Base-by-base conservation (phyloP, 257 asterid species). In the Leptodermis oblonga region DNA sequence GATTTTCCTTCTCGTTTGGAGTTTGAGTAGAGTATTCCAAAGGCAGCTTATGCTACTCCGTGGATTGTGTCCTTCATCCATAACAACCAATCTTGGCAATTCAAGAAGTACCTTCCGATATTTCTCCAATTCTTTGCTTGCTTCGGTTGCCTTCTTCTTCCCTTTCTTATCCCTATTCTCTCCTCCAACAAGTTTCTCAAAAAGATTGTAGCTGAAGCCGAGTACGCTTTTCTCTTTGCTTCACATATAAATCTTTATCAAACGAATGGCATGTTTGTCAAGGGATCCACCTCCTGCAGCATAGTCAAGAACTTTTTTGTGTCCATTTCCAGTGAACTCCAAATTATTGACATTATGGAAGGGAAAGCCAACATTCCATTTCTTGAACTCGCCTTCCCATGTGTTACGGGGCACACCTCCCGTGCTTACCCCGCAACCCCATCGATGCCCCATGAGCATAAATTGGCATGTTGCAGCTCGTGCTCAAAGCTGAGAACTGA, bases 31-130 rank as follows among this genome's bases (percentile, higher is more conserved):
- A 81, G 73, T 81, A 15, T 82, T 85, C 91, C 89, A 85, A n/a
- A 85, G 78, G 66, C 73, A 77, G 48, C 87, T 85, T 42, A 61
- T 64, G 10, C 62, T 45, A 31, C 78, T 87, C 7, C 95, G 84
- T 23, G 91, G 86, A 20, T 81, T 85, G 73, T 87, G 95, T 7
- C 95, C 95, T 70, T 88, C 92, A 31, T 88, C 92, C 9, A 88
- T 78, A 64, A 88, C 66, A 9, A 86, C 88, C 52, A 83, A 34
- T 18, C 87, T 79, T 20, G 95, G 89, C 76, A 58, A 74, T 36
- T 84, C 83, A 4, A 84, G 69, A 25, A 85, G 83, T 56, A 85
- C 81, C 28, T 73, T 65, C 71, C 79, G 70, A 25, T 80, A 8
- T 14, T 69, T 55, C 14, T 70, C 49, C n/a, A 33, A 34, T 30